Percentiles rank a stretch among this genome's conserved stretches.
Conservation (phyloP, 805 yeast species). For the Wickerhamiella dianesei region DNA sequence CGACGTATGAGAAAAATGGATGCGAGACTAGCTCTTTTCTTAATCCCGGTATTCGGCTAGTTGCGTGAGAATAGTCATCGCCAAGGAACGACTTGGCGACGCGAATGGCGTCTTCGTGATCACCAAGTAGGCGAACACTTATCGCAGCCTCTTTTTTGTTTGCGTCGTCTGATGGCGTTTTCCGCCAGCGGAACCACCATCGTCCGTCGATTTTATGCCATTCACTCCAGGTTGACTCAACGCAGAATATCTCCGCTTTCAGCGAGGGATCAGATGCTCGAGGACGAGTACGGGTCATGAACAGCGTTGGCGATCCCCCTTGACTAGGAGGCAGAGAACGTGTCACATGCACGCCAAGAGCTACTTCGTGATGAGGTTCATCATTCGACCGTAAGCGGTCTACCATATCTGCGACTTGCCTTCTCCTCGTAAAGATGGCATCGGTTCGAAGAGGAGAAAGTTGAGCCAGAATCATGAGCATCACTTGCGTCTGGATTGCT, state of each 20-base stretch:
- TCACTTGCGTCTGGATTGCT: slow-evolving; percentile 7
- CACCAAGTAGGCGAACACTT: slow-evolving; percentile 4
- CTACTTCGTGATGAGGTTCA: not conserved
- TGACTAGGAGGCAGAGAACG: not conserved
- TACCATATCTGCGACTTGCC: slow-evolving; percentile 4
- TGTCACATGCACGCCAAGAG: slow-evolving; percentile 5
- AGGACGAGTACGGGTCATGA: slow-evolving; percentile 5
- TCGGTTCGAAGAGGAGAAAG: slow-evolving; percentile 11
- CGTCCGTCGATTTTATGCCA: slow-evolving; percentile 17
- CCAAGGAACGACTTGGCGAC: not conserved
- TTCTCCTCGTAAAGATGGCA: slow-evolving; percentile 7
- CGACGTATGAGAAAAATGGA: slow-evolving; percentile 15
- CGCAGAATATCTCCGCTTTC: slow-evolving; percentile 2
- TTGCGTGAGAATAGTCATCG: not conserved
- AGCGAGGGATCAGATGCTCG: slow-evolving; percentile 1
- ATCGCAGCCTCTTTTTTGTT: not conserved
- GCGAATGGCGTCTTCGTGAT: slow-evolving; percentile 1
- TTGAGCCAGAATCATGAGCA: slow-evolving; percentile 10
- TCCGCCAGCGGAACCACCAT: slow-evolving; percentile 16
- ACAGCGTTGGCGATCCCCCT: not conserved
- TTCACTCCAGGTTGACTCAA: slow-evolving; percentile 12
- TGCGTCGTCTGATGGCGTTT: slow-evolving; percentile 1
- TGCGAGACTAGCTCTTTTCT: slow-evolving; percentile 4
- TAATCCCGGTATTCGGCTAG: not conserved
- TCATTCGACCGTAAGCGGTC: not conserved